Evolutionary conservation across 2,329 filamentous ascomycete genomes (phyloP).

Genomic region (Exserohilum turcica): DNA sequence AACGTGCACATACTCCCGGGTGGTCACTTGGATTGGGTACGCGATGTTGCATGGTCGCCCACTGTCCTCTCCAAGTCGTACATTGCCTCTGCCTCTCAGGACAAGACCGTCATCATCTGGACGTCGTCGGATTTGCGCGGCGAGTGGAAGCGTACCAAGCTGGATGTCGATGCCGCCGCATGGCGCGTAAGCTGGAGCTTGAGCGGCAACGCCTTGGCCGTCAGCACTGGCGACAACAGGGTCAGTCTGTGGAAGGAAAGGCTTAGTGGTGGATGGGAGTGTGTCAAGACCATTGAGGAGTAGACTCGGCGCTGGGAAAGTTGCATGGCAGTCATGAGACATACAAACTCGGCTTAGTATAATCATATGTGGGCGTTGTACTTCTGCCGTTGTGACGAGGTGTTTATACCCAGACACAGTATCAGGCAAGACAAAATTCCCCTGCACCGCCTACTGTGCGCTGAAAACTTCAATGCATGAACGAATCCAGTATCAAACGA

Average conservation of each 20-base stretch:
- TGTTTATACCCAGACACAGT: neutral
- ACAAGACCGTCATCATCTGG: conserved; percentile 98
- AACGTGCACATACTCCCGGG: conserved; percentile 66
- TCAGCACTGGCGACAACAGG: conserved; percentile 93
- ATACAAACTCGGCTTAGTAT: neutral
- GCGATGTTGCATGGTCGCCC: conserved; percentile 96
- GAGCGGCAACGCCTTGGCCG: conserved; percentile 93
- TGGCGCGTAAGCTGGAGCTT: conserved; percentile 99
- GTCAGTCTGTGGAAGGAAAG: conserved; percentile 99
- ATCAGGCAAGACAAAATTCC: no score
- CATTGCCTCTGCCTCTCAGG: conserved; percentile 92
- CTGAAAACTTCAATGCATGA: no score
- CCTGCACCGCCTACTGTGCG: no score
- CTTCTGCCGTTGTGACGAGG: neutral
- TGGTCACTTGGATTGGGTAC: conserved; percentile 95
- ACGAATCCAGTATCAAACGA: no score
- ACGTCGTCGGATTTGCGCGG: conserved; percentile 62
- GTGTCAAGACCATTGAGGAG: conserved; percentile 94
- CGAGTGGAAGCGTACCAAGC: conserved; percentile 82
- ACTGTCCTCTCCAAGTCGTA: conserved; percentile 95
- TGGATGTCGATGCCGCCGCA: conserved; percentile 85
- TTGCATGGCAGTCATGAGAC: neutral
- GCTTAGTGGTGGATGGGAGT: conserved; percentile 93
- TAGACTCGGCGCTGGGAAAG: conserved; percentile 48
- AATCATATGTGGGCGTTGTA: neutral